Evolutionary conservation across 2,329 filamentous ascomycete genomes (phyloP).

Genomic region (Aspergillus pseudoviridinutans): DNA sequence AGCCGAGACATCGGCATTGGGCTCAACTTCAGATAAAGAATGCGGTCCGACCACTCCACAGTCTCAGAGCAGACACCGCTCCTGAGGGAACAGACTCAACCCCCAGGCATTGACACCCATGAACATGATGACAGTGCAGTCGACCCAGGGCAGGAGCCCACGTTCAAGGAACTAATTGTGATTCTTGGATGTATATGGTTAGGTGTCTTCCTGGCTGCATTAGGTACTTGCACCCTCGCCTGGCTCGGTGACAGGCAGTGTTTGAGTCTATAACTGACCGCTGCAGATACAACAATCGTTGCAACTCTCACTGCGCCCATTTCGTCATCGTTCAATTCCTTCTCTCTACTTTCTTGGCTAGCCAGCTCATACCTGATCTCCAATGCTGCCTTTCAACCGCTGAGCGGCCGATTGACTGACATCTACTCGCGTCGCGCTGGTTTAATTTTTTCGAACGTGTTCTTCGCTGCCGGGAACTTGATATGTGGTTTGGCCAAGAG

Average conservation of each 20-base stretch:
- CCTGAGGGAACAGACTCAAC: conserved; percentile 18
- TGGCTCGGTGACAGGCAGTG: not conserved
- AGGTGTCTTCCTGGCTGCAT: conserved; percentile 53
- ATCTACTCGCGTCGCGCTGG: conserved; percentile 80
- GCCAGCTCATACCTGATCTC: conserved; percentile 84
- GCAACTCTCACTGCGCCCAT: conserved; percentile 82
- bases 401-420: conserved; percentile 81
- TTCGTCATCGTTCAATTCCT: conserved; percentile 74
- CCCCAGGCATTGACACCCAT: conserved; percentile 5
- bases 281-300: conserved; percentile 70
- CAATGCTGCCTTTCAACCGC: conserved; percentile 79
- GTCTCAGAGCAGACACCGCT: conserved; percentile 32
- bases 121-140: conserved; percentile 12
- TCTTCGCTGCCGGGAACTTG: conserved; percentile 76
- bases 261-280: not conserved
- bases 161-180: conserved; percentile 43
- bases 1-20: not conserved
- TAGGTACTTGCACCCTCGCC: conserved; percentile 36
- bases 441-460: conserved; percentile 71
- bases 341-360: conserved; percentile 81
- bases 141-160: conserved; percentile 42
- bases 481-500: conserved; percentile 71
- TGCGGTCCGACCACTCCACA: conserved; percentile 9
- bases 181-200: conserved; percentile 51
- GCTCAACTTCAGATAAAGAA: conserved; percentile 1